A percentile compares a stretch with the other conserved stretches of the same genome.
phyloP scores from a whole-genome alignment of 495 filamentous ascomycete species.

The Penicillium atrosanguineum region DNA sequence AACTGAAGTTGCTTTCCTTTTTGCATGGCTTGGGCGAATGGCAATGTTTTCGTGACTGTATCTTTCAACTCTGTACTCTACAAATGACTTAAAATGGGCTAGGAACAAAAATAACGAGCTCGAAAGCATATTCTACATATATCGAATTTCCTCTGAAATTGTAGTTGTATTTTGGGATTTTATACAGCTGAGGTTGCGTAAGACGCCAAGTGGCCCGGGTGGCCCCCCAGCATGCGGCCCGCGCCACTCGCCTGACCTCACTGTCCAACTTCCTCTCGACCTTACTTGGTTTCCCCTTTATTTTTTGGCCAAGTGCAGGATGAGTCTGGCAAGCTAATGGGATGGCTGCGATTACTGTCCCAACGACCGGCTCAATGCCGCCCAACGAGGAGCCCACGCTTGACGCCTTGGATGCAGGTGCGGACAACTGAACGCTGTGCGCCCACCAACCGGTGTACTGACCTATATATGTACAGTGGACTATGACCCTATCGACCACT shows the following conservation, averaged over 20 bases:
- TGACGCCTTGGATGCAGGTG: slow-evolving; percentile 48
- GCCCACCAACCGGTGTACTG: slow-evolving; percentile 12
- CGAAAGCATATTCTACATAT: not conserved
- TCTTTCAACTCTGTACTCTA: slow-evolving; percentile 19
- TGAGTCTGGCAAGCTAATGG: slow-evolving; percentile 38
- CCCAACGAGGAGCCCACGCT: slow-evolving; percentile 34
- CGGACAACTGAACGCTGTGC: slow-evolving; percentile 3
- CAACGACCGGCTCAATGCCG: slow-evolving; percentile 39
- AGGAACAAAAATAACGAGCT: slow-evolving; percentile 24
- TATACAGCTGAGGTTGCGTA: slow-evolving; percentile 10
- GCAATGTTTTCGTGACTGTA: slow-evolving; percentile 19
- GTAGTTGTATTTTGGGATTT: not conserved
- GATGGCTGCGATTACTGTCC: slow-evolving; percentile 38
- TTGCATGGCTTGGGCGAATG: slow-evolving; percentile 46
- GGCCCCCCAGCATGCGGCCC: slow-evolving; percentile 22
- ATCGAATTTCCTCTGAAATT: not conserved
- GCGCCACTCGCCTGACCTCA: slow-evolving; percentile 3
- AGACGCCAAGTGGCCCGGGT: slow-evolving; percentile 24
- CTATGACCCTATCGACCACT: slow-evolving; percentile 90
- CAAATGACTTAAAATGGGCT: slow-evolving; percentile 23
- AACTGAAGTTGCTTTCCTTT: slow-evolving; percentile 13
- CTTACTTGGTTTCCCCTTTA: slow-evolving; percentile 16
- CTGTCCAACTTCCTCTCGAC: not conserved
- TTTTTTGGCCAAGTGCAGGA: slow-evolving; percentile 23
- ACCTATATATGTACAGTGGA: slow-evolving; percentile 58